Evolutionary conservation across 2,329 filamentous ascomycete genomes (phyloP).

Genomic region (Fusarium virguliforme): DNA sequence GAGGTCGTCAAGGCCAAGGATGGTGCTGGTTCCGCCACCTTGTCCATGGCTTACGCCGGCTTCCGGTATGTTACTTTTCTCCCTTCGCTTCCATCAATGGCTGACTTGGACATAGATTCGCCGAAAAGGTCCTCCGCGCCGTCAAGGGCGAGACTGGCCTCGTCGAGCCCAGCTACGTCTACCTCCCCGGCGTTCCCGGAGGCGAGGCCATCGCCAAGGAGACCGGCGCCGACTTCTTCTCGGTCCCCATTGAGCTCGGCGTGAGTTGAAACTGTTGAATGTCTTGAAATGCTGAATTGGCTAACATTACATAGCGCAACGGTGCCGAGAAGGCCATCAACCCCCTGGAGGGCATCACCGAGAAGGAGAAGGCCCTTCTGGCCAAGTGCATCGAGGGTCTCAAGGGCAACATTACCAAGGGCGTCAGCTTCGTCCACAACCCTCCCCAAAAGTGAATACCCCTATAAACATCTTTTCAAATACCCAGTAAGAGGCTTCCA

Average conservation of each 20-base stretch:
- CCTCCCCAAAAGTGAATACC: constrained; percentile 86
- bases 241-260: constrained; percentile 94
- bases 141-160: constrained; percentile 91
- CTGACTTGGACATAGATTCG: constrained; percentile 74
- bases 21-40: constrained; percentile 88
- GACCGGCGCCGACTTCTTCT: constrained; percentile 93
- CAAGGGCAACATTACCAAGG: constrained; percentile 95
- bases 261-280: constrained; percentile 70
- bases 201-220: constrained; percentile 89
- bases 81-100: constrained; percentile 4
- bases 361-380: constrained; percentile 91
- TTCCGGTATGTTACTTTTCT: constrained; percentile 75
- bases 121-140: constrained; percentile 94
- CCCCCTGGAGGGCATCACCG: constrained; percentile 82
- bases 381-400: constrained; percentile 82
- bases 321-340: constrained; percentile 91
- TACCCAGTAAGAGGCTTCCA: constrained; percentile 51
- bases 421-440: constrained; percentile 89
- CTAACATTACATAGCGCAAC: constrained; percentile 72
- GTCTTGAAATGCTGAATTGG: constrained; percentile 41
- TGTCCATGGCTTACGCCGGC: constrained; percentile 96
- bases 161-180: constrained; percentile 95
- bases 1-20: constrained; percentile 97
- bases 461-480: constrained; percentile 46
- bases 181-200: constrained; percentile 90